Evolutionary conservation across 441 rosid species (phyloP).

Genomic region (Pelargonium australe): DNA sequence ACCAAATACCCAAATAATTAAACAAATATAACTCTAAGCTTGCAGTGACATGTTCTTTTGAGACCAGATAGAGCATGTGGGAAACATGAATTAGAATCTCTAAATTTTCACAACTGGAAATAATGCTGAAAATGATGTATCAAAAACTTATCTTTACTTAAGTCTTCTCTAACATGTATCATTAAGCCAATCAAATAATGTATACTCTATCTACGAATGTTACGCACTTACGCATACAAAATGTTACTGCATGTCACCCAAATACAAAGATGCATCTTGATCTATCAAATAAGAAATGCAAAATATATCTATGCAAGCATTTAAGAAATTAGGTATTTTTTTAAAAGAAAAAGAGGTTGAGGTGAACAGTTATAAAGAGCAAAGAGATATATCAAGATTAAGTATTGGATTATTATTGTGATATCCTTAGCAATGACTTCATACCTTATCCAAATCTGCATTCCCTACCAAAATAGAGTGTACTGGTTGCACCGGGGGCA

Average conservation of each 20-base stretch:
- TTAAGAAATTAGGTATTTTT: background rate
- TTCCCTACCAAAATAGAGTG: conserved; percentile 17
- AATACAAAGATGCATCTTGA: background rate
- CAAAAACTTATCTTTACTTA: no score
- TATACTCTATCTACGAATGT: background rate
- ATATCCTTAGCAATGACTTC: background rate
- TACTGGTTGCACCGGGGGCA: conserved; percentile 21
- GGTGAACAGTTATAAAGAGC: background rate
- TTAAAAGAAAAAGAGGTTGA: background rate
- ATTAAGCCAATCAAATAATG: background rate
- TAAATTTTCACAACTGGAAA: background rate
- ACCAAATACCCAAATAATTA: background rate
- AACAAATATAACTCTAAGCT: background rate
- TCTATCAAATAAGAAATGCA: background rate
- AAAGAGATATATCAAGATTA: background rate
- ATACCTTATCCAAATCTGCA: conserved; percentile 32
- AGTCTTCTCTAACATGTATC: background rate
- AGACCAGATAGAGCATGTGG: conserved; percentile 5
- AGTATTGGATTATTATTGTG: background rate
- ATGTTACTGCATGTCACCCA: background rate
- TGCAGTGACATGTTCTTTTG: background rate
- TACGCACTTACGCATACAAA: background rate
- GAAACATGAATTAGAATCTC: background rate
- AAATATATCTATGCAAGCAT: background rate
- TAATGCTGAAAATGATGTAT: no score